Base-by-base conservation (phyloP, 306 rosid genomes). In the Quercus variabilis region DNA sequence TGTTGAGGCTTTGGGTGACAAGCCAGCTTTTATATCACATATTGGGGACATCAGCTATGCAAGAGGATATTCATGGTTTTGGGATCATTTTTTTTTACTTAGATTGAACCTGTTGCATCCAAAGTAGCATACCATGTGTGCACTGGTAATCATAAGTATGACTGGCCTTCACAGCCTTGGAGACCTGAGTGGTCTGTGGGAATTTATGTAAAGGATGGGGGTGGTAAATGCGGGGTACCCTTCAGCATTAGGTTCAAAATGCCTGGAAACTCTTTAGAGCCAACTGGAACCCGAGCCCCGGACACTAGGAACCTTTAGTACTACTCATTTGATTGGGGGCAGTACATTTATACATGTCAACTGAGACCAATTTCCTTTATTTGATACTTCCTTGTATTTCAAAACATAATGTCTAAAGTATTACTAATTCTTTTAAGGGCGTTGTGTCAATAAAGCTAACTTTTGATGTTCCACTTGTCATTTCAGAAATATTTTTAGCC, bases 201-300 rank as follows among this genome's bases (percentile, higher is more conserved):
- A 1, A 76, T 73, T 74, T 95, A 23, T 28, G 92, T 93, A 71
- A 92, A 64, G 75, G 98, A 95, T 35, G 26, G 96, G 99, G 25
- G 97, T 63, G 99, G 99, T 51, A 98, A 95, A 83, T 95, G 99
- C 30, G 98, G 98, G 65, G 89, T 95, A 46, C 99, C 98, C 20
- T 95, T 93, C 58, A 92, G 98, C 86, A 79, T 93, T 15, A 89
- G 82, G 92, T 93, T 95, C 86, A 84, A 84, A 82, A 95, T 95
- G 99, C 99, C 96, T 9, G 99, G 98, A 73, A 89, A 89, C 85
- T 92, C 96, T 75, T 88, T 94, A n/a, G 98, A 95, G 83, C 79
- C 85, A 11, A 92, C 97, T 2, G 94, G 93, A 87, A 83, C 89
- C 23, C 51, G 12, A 8, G 92, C 92, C 23, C 97, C 97, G 4